Evolutionary conservation across 805 yeast genomes (phyloP).

Genomic region (Candida mattraensis): DNA sequence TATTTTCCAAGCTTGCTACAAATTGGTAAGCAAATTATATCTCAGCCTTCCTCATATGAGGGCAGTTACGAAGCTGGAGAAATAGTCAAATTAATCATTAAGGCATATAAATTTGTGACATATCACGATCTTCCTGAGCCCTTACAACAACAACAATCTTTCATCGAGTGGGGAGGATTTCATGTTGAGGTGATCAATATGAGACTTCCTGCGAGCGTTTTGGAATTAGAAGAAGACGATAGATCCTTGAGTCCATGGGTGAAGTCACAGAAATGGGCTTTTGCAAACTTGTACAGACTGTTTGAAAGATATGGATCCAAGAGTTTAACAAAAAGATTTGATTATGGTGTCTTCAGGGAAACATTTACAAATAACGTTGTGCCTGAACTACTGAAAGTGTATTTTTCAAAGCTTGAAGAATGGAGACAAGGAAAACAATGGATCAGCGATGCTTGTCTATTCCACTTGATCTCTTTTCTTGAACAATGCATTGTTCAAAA

Average conservation of each 20-base stretch:
- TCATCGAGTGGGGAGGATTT: slow-evolving; percentile 72
- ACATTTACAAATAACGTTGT: slow-evolving; percentile 58
- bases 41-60: slow-evolving; percentile 32
- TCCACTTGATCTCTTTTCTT: slow-evolving; percentile 61
- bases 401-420: slow-evolving; percentile 62
- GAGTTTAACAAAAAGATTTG: slow-evolving; percentile 44
- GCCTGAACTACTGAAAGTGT: slow-evolving; percentile 69
- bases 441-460: slow-evolving; percentile 67
- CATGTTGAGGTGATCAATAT: slow-evolving; percentile 67
- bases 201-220: slow-evolving; percentile 53
- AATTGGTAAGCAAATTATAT: slow-evolving; percentile 58
- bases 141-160: slow-evolving; percentile 51
- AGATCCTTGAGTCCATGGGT: slow-evolving; percentile 58
- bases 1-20: slow-evolving; percentile 69
- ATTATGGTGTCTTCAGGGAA: slow-evolving; percentile 59
- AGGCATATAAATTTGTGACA: slow-evolving; percentile 79
- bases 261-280: slow-evolving; percentile 87
- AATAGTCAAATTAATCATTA: slow-evolving; percentile 71
- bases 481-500: slow-evolving; percentile 60
- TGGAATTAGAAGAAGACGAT: slow-evolving; percentile 52
- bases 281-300: slow-evolving; percentile 70
- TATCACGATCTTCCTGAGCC: slow-evolving; percentile 74
- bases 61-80: slow-evolving; percentile 50
- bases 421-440: slow-evolving; percentile 72
- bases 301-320: slow-evolving; percentile 69